These are phyloP conservation scores for Phyllosticta citribraziliensis DNA, from an alignment of 2,329 filamentous ascomycete genomes.

Conservation along the genomic window DNA sequence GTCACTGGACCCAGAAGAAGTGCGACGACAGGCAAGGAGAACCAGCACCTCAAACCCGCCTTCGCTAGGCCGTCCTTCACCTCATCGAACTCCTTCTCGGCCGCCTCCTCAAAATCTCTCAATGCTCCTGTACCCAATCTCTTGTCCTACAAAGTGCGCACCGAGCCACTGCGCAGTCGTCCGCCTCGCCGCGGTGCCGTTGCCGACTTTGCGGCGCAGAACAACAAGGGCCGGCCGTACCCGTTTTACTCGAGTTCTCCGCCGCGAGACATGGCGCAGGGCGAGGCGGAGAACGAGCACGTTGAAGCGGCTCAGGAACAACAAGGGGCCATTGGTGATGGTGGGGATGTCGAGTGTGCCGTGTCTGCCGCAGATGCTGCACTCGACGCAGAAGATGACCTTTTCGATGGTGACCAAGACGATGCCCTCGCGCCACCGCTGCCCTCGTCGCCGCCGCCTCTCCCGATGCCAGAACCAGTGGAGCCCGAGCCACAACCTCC, in stretches of 20 bases:
- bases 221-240: not conserved
- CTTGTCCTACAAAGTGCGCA: not conserved
- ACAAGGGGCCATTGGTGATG: not conserved
- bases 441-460: not conserved
- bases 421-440: not conserved
- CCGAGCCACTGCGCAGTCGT: not conserved
- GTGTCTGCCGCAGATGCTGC: slow-evolving; percentile 6
- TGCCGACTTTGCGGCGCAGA: not conserved
- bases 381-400: slow-evolving; percentile 5
- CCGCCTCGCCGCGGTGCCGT: not conserved
- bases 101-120: not conserved
- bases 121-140: not conserved
- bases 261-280: not conserved
- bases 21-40: not conserved
- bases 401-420: not conserved
- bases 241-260: slow-evolving; percentile 3
- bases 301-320: not conserved
- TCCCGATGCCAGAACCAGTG: not conserved
- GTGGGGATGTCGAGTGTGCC: not conserved
- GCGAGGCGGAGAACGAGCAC: slow-evolving; percentile 10
- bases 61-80: not conserved
- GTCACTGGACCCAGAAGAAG: not conserved
- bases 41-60: not conserved
- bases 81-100: not conserved
- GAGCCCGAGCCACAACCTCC: too few relatives aligned